Evolutionary conservation across 2,329 filamentous ascomycete genomes (phyloP).

Genomic region (Rasamsonia emersonii): DNA sequence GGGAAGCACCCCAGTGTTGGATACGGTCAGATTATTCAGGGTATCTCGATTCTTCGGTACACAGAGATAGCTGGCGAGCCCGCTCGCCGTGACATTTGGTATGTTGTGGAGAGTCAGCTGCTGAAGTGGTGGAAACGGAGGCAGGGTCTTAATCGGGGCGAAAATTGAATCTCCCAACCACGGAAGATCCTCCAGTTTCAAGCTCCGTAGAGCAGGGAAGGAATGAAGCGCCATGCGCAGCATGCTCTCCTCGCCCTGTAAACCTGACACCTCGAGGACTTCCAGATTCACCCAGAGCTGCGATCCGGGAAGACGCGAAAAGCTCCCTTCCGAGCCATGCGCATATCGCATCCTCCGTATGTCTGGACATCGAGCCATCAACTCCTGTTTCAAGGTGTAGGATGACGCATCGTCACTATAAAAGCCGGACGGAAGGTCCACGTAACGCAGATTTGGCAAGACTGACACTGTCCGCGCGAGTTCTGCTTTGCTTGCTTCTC

Average conservation of each 20-base stretch:
- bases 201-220: constrained; percentile 59
- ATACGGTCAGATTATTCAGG: constrained; percentile 61
- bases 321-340: constrained; percentile 65
- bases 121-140: constrained; percentile 65
- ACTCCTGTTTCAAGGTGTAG: constrained; percentile 67
- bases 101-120: constrained; percentile 65
- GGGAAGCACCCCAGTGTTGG: constrained; percentile 57
- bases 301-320: constrained; percentile 60
- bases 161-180: constrained; percentile 74
- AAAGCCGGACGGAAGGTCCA: constrained; percentile 83
- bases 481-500: constrained; percentile 75
- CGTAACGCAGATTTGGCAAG: constrained; percentile 74
- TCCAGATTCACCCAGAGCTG: constrained; percentile 34
- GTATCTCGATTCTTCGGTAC: constrained; percentile 49
- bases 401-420: constrained; percentile 72
- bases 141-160: constrained; percentile 54
- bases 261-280: constrained; percentile 29
- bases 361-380: constrained; percentile 74
- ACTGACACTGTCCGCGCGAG: constrained; percentile 79
- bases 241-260: constrained; percentile 28
- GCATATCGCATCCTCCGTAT: constrained; percentile 85
- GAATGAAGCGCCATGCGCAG: constrained; percentile 63
- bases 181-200: constrained; percentile 63
- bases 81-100: constrained; percentile 62
- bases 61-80: constrained; percentile 61